Evolutionary conservation across 228 moss, liverwort and hornwort species (phyloP).

Genomic region (Sphagnum magellanicum): DNA sequence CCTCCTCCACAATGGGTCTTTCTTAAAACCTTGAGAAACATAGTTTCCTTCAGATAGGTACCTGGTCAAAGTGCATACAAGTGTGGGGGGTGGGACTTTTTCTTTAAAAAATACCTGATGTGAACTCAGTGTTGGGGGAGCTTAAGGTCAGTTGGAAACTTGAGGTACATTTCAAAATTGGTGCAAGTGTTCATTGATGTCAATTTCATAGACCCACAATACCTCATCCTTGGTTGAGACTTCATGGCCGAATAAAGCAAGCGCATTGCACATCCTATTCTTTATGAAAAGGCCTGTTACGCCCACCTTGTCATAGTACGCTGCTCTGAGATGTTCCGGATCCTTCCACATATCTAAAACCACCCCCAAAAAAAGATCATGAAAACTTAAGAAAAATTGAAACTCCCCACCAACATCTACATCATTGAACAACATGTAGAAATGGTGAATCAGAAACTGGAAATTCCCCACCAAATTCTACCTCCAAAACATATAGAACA

Average conservation of each 20-base stretch:
- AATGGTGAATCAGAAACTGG: too few relatives aligned
- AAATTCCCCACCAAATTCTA: too few relatives aligned
- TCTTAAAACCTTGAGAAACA: too few relatives aligned
- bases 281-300: constrained; percentile 77
- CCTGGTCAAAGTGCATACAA: too few relatives aligned
- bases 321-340: constrained; percentile 35
- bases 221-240: constrained; percentile 29
- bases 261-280: constrained; percentile 83
- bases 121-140: constrained; percentile 28
- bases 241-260: constrained; percentile 29
- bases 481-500: too few relatives aligned
- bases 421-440: too few relatives aligned
- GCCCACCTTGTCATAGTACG: constrained; percentile 64
- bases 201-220: constrained; percentile 63
- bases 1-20: too few relatives aligned
- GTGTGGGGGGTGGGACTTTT: too few relatives aligned
- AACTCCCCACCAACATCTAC: too few relatives aligned
- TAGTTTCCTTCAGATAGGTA: too few relatives aligned
- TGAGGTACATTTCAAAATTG: constrained; percentile 80
- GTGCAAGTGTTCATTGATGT: constrained; percentile 42
- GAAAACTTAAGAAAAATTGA: too few relatives aligned
- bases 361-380: too few relatives aligned
- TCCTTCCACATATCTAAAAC: constrained; percentile 85
- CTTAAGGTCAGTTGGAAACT: constrained; percentile 35
- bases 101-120: constrained; percentile 22